phyloP scores from a whole-genome alignment of 129 eudicot genomes.

The Flaveria trinervia region DNA sequence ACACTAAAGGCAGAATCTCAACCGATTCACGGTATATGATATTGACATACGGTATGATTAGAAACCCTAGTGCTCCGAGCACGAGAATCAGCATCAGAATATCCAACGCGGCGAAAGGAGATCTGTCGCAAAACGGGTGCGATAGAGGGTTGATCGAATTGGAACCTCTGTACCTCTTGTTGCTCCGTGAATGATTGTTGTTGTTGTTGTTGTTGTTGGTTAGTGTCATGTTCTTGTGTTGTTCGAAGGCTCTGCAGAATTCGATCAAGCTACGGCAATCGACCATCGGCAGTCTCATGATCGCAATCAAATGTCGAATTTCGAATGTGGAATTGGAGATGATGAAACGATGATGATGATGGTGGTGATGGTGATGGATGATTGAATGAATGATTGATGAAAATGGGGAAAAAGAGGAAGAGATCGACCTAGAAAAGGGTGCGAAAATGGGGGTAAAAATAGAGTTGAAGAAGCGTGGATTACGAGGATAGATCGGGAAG shows the following conservation, averaged over 20 bases:
- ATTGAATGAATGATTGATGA: neutral
- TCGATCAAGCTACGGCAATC: constrained; percentile 61
- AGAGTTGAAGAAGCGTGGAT: constrained; percentile 32
- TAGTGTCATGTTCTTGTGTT: constrained; percentile 34
- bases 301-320: too few species aligned
- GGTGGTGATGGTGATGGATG: neutral
- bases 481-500: constrained; percentile 38
- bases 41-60: constrained; percentile 41
- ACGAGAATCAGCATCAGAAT: constrained; percentile 47
- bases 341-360: neutral
- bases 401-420: neutral
- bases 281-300: constrained; percentile 52
- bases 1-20: constrained; percentile 37
- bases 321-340: neutral
- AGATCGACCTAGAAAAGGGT: constrained; percentile 26
- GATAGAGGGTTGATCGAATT: constrained; percentile 41
- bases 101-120: constrained; percentile 49
- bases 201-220: neutral
- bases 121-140: constrained; percentile 44
- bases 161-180: constrained; percentile 27
- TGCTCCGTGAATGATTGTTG: constrained; percentile 24
- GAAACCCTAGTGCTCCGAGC: constrained; percentile 42
- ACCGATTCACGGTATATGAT: constrained; percentile 27
- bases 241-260: constrained; percentile 56
- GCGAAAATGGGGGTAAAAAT: constrained; percentile 27